Conservation (phyloP, 768 basidiomycete genomes). For the Pseudohyphozyma bogoriensis region DNA sequence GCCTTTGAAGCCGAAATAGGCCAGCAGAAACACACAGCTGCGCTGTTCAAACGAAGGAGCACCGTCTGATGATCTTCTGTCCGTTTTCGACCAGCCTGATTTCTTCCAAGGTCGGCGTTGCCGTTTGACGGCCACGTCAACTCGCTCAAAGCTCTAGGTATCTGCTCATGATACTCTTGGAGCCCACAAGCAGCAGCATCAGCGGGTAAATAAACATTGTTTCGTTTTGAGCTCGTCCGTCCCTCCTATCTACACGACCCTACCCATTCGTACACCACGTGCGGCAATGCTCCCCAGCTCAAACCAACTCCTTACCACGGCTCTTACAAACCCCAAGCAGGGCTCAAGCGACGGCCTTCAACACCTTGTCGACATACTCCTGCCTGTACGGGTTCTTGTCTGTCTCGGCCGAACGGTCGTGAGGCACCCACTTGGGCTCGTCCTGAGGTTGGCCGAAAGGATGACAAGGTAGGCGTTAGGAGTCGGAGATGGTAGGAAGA, state of each 20-base stretch:
- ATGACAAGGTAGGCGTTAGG: no score
- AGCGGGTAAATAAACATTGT: not conserved
- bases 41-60: no score
- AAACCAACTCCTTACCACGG: not conserved
- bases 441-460: slow-evolving; percentile 55
- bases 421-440: slow-evolving; percentile 79
- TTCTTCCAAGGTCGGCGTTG: no score
- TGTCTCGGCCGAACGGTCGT: slow-evolving; percentile 53
- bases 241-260: not conserved
- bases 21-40: no score
- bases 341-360: not conserved
- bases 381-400: slow-evolving; percentile 57
- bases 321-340: not conserved
- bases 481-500: no score
- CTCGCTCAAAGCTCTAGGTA: no score
- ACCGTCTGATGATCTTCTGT: no score
- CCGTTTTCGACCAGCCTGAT: no score
- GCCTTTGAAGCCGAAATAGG: no score
- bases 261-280: not conserved
- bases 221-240: not conserved
- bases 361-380: slow-evolving; percentile 42
- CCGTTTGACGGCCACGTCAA: no score
- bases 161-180: no score
- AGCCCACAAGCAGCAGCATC: not conserved
- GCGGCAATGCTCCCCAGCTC: not conserved